Evolutionary conservation across 23 red algal genomes (phyloP), one percentile per base, ranked within the genome.

Genomic region (Pyropia yezoensis): DNA sequence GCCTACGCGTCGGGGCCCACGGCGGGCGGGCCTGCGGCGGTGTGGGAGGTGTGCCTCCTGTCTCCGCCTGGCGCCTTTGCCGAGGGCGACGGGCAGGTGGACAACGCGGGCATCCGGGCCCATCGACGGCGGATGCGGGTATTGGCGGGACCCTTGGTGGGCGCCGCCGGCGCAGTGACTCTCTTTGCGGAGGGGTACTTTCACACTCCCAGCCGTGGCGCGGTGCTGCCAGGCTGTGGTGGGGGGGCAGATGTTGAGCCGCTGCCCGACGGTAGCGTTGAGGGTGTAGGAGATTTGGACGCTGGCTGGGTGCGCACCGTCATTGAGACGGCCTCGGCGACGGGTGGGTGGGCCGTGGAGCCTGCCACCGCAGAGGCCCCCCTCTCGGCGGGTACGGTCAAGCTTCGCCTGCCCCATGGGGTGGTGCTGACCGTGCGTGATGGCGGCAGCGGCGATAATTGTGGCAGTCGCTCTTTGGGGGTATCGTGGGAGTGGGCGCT

Each of bases 221-320:
- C 45, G 18, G 27, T 88, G 54, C 23, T 88, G 22, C 76, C 83
- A 47, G 83, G 83, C 23, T 88, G 83, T 30, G 83, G 83, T 0
- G 80, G 80, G 5, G 59, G 39, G 4, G 39, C 39, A 8, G 39
- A 47, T 13, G 39, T 47, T 3, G 39, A 47, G 39, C 39, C 39
- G 39, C 39, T 47, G 1, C 39, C 39, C 39, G 9, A 47, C 11
- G 39, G 39, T 3, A 47, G 39, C 39, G 7, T 47, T 8, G 39
- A 47, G 39, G 39, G 39, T 1, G 39, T 8, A 8, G 39, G 39
- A 3, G 39, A 47, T 3, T 8, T 8, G 1, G 39, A 47, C 11
- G 39, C 39, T 6, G 39, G 39, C 39, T 47, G 39, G 39, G 39
- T 13, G 39, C 39, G 39, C 39, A 47, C 39, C 39, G 6, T 8